A percentile compares a stretch with the other conserved stretches of the same genome.
Conservation (phyloP, 1,139 yeast genomes). For the Protomyces pachydermus region DNA sequence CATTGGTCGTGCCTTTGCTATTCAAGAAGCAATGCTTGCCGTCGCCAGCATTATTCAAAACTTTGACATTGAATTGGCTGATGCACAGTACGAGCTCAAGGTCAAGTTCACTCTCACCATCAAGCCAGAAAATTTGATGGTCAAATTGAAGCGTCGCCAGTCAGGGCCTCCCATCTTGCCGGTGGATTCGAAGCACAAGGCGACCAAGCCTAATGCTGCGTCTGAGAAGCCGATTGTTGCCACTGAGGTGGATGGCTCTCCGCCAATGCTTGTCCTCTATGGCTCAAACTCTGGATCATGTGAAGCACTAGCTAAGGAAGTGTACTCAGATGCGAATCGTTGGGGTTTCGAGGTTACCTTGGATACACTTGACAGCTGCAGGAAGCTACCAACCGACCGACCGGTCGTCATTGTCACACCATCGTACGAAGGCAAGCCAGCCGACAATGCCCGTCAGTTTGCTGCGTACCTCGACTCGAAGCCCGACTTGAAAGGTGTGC, state of each 20-base stretch:
- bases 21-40: constrained; percentile 24
- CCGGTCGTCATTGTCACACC: constrained; percentile 25
- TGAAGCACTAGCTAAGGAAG: constrained; percentile 21
- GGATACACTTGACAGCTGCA: constrained; percentile 17
- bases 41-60: constrained; percentile 22
- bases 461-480: constrained; percentile 17
- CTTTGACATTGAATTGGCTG: constrained; percentile 22
- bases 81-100: constrained; percentile 17
- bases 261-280: constrained; percentile 8
- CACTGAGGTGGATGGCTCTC: constrained; percentile 13
- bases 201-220: not conserved
- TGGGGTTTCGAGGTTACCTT: constrained; percentile 4
- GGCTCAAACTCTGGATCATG: constrained; percentile 27
- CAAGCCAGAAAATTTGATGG: constrained; percentile 22
- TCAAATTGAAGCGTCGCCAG: constrained; percentile 20
- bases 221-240: not conserved
- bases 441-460: constrained; percentile 26
- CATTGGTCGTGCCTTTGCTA: constrained; percentile 27
- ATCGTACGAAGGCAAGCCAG: constrained; percentile 27
- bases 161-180: constrained; percentile 24
- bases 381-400: constrained; percentile 5
- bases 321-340: constrained; percentile 2
- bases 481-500: constrained; percentile 18
- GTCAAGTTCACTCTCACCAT: constrained; percentile 21
- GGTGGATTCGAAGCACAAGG: not conserved